These are phyloP conservation scores for Hammondia hammondi DNA, from an alignment of 169 alveolate species.

Conservation along the genomic window DNA sequence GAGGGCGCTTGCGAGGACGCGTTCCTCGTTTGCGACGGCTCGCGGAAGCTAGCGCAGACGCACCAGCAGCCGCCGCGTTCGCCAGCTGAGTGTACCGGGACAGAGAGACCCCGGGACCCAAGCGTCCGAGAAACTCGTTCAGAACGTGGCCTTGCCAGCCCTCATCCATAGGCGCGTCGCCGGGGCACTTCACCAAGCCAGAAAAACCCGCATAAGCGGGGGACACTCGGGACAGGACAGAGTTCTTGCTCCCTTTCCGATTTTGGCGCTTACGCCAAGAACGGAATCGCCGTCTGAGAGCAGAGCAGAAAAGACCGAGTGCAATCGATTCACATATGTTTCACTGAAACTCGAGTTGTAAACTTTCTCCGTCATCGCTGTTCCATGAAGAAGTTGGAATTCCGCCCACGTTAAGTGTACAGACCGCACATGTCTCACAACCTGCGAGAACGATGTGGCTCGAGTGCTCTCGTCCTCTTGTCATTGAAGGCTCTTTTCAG, in stretches of 20 bases:
- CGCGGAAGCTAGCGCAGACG: background rate
- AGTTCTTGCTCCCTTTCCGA: background rate
- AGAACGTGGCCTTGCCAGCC: conserved; percentile 22
- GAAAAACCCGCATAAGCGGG: background rate
- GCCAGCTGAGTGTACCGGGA: conserved; percentile 20
- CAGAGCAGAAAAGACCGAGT: background rate
- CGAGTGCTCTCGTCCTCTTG: too few species aligned
- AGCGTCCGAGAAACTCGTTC: background rate
- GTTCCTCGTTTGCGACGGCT: background rate
- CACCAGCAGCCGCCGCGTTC: conserved; percentile 1
- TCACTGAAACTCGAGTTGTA: too few species aligned
- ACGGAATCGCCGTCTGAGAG: background rate
- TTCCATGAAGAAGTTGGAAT: too few species aligned
- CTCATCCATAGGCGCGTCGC: background rate
- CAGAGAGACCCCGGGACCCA: background rate
- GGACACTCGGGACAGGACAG: background rate
- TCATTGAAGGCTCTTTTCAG: too few species aligned
- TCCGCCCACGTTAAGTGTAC: too few species aligned
- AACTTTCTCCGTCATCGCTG: too few species aligned
- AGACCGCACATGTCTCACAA: too few species aligned
- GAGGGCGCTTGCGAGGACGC: conserved; percentile 23
- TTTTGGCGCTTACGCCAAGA: conserved; percentile 7
- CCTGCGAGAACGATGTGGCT: too few species aligned
- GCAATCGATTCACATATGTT: too few species aligned
- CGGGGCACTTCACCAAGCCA: background rate